Evolutionary conservation across 2,329 filamentous ascomycete species (phyloP), one percentile per base, ranked within the genome.

Genomic region (Leptodontidium sp.): DNA sequence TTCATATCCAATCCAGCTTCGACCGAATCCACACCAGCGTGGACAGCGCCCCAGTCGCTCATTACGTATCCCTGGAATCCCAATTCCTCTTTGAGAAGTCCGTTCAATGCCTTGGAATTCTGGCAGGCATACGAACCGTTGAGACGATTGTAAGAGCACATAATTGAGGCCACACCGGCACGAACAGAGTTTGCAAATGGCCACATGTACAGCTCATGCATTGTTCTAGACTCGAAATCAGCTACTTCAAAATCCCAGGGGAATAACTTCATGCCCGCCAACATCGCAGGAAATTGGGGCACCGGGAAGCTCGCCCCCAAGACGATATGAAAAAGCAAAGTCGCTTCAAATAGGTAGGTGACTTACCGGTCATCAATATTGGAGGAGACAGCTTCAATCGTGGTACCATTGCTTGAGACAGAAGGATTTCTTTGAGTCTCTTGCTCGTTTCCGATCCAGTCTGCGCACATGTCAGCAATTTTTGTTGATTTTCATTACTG

Each of bases 141-240:
- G 65, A 86, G 73, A 66, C 80, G 69, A 73, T 83, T 80, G 71
- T 82, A 84, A 0, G 90, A 88, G 79, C 88, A 89, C 88, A 90
- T 90, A 69, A 88, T 79, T 14, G 86, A 80, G 4, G 87, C 86
- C 8, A 91, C 89, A 12, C 90, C 90, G 9, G 90, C 90, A 66
- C 84, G 84, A 64, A 93, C 86, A 1, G 90, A 90, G 75, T 94
- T 91, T 32, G 87, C 90, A 76, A 94, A 94, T 0, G 92, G 92
- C 92, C 92, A 94, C 32, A 90, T 85, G 76, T 93, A 94, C 6
- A 93, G 79, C 78, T 94, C 92, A 75, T 93, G 91, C 77, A 93
- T 82, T 0, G 91, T 90, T 70, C 91, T 59, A 40, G 6, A 2
- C 14, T 8, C 1, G 2, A 12, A 35, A 15, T 59, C 38, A 59